Evolutionary conservation across 352 stramenopile species (phyloP).

Genomic region (Globisporangium irregulare): DNA sequence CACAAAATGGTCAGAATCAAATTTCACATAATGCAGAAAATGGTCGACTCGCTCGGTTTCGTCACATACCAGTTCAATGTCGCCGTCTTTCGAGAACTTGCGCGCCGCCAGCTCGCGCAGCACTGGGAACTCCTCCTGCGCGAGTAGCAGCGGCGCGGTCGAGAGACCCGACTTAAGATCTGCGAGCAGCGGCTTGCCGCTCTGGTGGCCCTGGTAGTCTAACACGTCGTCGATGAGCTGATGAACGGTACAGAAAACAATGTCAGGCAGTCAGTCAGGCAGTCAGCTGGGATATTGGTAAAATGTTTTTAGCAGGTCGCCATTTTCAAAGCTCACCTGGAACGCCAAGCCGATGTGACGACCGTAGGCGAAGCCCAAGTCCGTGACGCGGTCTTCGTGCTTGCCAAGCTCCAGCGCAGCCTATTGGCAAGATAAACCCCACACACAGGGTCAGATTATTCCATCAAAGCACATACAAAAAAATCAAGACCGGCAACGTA

Average conservation of each 20-base stretch:
- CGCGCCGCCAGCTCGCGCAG: slow-evolving; percentile 86
- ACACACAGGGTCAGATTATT: neutral
- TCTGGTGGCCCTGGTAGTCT: slow-evolving; percentile 95
- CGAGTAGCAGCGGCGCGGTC: slow-evolving; percentile 97
- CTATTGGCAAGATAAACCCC: slow-evolving; percentile 7
- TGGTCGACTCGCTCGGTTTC: slow-evolving; percentile 13
- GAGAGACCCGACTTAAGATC: slow-evolving; percentile 95
- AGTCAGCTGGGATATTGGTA: neutral
- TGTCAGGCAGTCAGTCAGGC: neutral
- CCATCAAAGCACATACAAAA: neutral
- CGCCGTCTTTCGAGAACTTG: slow-evolving; percentile 91
- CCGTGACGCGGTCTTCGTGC: slow-evolving; percentile 79
- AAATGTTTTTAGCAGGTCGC: neutral
- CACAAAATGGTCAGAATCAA: slow-evolving; percentile 1
- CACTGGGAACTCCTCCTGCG: slow-evolving; percentile 92
- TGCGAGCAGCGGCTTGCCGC: slow-evolving; percentile 94
- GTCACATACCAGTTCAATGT: slow-evolving; percentile 85
- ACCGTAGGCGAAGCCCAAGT: slow-evolving; percentile 94
- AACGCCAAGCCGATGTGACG: slow-evolving; percentile 98
- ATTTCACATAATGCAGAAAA: slow-evolving; percentile 20
- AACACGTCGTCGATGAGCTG: slow-evolving; percentile 97
- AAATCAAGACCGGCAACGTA: too few relatives aligned
- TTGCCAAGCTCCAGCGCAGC: slow-evolving; percentile 92
- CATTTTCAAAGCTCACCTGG: slow-evolving; percentile 70
- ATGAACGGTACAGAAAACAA: neutral